Conservation (phyloP, 2,329 filamentous ascomycete genomes). For the Fusarium continuum region DNA sequence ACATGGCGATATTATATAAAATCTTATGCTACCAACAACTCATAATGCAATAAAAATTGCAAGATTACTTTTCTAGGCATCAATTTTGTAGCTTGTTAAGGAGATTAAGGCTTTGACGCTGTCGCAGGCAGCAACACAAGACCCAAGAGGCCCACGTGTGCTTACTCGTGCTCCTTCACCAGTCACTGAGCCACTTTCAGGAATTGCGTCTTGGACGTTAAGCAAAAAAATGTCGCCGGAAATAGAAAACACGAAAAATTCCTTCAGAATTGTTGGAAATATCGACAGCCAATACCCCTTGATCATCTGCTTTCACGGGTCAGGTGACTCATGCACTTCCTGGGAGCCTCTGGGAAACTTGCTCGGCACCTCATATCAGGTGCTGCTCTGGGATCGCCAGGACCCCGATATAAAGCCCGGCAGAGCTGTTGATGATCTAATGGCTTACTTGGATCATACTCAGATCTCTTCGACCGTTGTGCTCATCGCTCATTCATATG, state of each 20-base stretch:
- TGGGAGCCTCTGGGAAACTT: constrained; percentile 18
- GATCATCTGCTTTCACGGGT: constrained; percentile 37
- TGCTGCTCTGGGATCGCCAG: constrained; percentile 28
- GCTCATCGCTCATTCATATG: constrained; percentile 34
- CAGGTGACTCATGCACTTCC: constrained; percentile 31
- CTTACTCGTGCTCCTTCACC: background rate
- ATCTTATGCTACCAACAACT: no score
- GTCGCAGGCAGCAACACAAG: background rate
- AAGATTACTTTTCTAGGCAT: background rate
- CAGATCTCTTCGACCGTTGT: background rate
- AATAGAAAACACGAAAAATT: background rate
- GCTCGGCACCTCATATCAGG: constrained; percentile 2
- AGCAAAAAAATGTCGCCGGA: background rate
- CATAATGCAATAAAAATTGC: no score
- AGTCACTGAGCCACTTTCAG: background rate
- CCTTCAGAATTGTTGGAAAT: background rate
- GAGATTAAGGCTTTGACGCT: background rate
- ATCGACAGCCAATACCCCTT: background rate
- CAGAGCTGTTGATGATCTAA: background rate
- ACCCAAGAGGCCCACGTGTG: background rate
- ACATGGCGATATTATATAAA: no score
- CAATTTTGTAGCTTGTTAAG: background rate
- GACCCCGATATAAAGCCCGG: constrained; percentile 4
- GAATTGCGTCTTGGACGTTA: background rate
- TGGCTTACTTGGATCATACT: background rate